Percentiles rank a stretch among this genome's conserved stretches.
These are phyloP conservation scores for Termitomyces sp. DNA, from an alignment of 768 basidiomycete species.

Conservation along the genomic window DNA sequence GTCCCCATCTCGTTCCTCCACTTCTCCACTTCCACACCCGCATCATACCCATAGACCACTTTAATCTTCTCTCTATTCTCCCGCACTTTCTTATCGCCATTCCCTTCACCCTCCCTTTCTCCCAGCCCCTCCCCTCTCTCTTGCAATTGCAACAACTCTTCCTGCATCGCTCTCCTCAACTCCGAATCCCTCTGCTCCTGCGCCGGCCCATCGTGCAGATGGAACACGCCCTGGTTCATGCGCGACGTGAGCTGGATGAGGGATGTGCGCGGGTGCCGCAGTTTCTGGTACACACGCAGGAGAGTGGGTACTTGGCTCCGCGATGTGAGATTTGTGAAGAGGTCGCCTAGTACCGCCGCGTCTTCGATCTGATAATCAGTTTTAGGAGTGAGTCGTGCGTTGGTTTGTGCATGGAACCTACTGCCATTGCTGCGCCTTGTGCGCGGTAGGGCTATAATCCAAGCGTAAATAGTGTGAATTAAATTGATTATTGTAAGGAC, in stretches of 20 bases:
- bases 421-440: conserved; percentile 52
- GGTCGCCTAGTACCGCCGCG: conserved; percentile 41
- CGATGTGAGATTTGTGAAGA: conserved; percentile 44
- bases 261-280: conserved; percentile 47
- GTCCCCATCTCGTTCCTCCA: conserved; percentile 32
- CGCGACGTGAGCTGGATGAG: conserved; percentile 45
- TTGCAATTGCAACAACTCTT: conserved; percentile 20
- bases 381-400: background rate
- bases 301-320: conserved; percentile 35
- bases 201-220: conserved; percentile 52
- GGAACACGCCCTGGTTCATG: conserved; percentile 49
- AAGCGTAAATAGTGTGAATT: background rate
- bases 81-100: conserved; percentile 47
- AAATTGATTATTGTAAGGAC: no score
- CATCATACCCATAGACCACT: conserved; percentile 50
- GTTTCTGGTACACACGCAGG: conserved; percentile 45
- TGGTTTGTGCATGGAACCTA: conserved; percentile 16
- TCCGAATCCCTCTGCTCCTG: conserved; percentile 46
- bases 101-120: background rate
- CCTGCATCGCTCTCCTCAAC: conserved; percentile 47
- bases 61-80: conserved; percentile 45
- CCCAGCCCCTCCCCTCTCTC: background rate
- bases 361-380: conserved; percentile 40
- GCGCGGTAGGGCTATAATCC: conserved; percentile 44
- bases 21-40: conserved; percentile 42